phyloP scores from a whole-genome alignment of 306 rosid species.

The Vigna radiata region DNA sequence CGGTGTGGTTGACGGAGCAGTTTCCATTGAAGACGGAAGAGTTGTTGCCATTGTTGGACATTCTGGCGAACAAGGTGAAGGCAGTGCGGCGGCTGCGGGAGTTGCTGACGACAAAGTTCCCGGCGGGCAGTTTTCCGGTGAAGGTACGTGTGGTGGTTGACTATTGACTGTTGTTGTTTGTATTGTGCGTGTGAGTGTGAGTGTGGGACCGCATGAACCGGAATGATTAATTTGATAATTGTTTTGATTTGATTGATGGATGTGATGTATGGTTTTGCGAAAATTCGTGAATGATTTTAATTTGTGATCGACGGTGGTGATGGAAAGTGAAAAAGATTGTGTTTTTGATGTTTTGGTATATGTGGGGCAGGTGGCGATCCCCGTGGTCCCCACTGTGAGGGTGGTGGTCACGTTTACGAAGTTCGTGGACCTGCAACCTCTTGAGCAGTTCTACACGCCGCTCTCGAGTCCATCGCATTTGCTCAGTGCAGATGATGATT shows the following conservation, averaged over 20 bases:
- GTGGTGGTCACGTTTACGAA: conserved; percentile 96
- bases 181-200: not conserved
- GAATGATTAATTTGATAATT: conserved; percentile 24
- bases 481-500: conserved; percentile 52
- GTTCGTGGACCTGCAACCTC: conserved; percentile 82
- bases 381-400: conserved; percentile 96
- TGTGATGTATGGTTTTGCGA: conserved; percentile 9
- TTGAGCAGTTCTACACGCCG: conserved; percentile 85
- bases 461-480: conserved; percentile 81
- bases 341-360: conserved; percentile 15
- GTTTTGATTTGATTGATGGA: conserved; percentile 35
- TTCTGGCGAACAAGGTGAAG: conserved; percentile 89
- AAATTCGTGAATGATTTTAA: conserved; percentile 39
- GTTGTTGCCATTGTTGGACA: conserved; percentile 84
- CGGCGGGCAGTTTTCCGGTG: conserved; percentile 93
- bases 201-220: not conserved
- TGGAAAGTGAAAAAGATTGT: conserved; percentile 20
- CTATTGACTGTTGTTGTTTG: conserved; percentile 17
- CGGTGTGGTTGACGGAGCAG: conserved; percentile 94
- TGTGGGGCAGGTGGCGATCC: conserved; percentile 81
- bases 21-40: conserved; percentile 97
- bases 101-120: conserved; percentile 92
- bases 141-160: conserved; percentile 60
- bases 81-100: conserved; percentile 95
- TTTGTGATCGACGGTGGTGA: conserved; percentile 29